Evolutionary conservation across 129 eudicot species (phyloP).

Genomic region (Oenanthe sinensis): DNA sequence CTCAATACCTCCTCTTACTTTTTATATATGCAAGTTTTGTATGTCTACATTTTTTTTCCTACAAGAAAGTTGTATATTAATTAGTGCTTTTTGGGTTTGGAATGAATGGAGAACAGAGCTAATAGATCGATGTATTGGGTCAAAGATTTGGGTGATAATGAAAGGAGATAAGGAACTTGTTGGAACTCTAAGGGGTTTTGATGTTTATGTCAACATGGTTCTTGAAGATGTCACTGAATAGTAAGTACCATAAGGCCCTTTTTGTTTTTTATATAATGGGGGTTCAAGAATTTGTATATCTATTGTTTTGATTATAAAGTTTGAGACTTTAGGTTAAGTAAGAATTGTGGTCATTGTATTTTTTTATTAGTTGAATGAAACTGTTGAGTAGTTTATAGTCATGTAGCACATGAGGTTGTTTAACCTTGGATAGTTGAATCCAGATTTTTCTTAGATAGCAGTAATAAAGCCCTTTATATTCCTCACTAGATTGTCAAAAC

Average conservation of each 20-base stretch:
- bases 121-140: slow-evolving; percentile 92
- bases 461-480: neutral
- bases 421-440: neutral
- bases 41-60: neutral
- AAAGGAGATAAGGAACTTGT: slow-evolving; percentile 95
- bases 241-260: slow-evolving; percentile 27
- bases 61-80: neutral
- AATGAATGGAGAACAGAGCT: slow-evolving; percentile 42
- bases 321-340: neutral
- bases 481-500: no score
- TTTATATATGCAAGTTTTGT: neutral
- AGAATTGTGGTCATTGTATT: neutral
- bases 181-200: slow-evolving; percentile 90
- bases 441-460: neutral
- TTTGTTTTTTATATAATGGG: neutral
- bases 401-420: neutral
- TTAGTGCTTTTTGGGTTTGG: neutral
- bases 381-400: neutral
- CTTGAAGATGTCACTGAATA: slow-evolving; percentile 99
- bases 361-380: neutral
- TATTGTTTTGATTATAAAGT: neutral
- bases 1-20: neutral
- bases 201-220: slow-evolving; percentile 96
- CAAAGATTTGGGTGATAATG: slow-evolving; percentile 97
- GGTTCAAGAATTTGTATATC: neutral